Base-by-base conservation (phyloP, 139 green algal genomes). In the Microglena sp. region DNA sequence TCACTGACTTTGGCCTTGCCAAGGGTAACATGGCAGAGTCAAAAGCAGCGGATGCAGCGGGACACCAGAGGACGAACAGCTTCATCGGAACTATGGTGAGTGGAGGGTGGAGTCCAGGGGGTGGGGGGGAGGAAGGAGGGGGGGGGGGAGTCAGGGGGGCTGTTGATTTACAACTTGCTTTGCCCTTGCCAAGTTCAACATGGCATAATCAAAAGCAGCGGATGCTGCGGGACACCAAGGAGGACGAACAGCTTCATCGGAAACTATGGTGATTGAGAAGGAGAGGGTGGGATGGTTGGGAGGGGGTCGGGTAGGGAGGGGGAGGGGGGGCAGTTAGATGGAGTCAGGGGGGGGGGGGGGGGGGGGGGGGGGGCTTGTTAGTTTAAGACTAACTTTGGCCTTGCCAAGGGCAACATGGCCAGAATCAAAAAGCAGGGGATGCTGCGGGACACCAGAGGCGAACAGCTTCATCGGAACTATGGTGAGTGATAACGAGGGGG, bases 381-480 rank as follows among this genome's bases (percentile, higher is more conserved):
- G n/a, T n/a, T n/a, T n/a, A n/a, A n/a, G n/a, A 99, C 93, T 2
- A 90, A 91, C 68, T 91, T 91, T 77, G 84, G 84, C 15, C 72
- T 88, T 68, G 90, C 92, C 50, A 98, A 98, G 76, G 75, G 65
- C 27, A 82, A 90, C 59, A 83, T 94, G 79, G 64, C 77, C n/a
- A n/a, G 18, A 70, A 78, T 21, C 46, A 34, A 34, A 62, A 32
- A 72, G 18, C 18, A 28, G 15, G 22, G 32, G 4, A 45, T 33
- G 63, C 21, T 33, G 27, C 1, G n/a, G n/a, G n/a, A n/a, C n/a
- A n/a, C n/a, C 55, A 68, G 27, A 74, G 84, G 55, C n/a, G n/a
- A 97, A 98, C 83, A 87, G 67, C 62, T 92, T 98, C 71, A 95
- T 94, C 18, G 93, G 93, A 4, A 97, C 92, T 21, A 92, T 98